Percentiles rank a stretch among this genome's conserved stretches.
phyloP scores from a whole-genome alignment of 2,329 filamentous ascomycete genomes.

The Epichloe sylvatica region DNA sequence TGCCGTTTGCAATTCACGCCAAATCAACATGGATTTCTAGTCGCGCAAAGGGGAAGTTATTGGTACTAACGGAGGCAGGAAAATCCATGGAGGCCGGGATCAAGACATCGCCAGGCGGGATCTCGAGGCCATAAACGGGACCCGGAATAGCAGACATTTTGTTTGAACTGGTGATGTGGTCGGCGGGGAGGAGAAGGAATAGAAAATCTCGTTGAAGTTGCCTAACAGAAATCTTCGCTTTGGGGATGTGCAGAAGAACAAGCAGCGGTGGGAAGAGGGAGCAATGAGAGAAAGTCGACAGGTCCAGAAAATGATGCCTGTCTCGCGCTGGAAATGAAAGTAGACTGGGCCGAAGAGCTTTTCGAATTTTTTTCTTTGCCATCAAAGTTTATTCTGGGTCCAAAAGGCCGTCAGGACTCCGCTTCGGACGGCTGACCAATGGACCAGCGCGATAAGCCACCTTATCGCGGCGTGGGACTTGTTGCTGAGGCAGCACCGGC shows the following conservation, averaged over 20 bases:
- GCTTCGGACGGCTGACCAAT: conserved; percentile 13
- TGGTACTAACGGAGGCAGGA: conserved; percentile 62
- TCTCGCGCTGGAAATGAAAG: conserved; percentile 1
- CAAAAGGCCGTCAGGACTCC: conserved; percentile 5
- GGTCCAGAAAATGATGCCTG: neutral
- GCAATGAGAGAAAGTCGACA: neutral
- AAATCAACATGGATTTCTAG: neutral
- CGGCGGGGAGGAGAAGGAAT: neutral
- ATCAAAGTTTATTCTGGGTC: conserved; percentile 3
- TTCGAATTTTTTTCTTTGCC: conserved; percentile 23
- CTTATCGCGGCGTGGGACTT: conserved; percentile 13
- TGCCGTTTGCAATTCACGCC: neutral
- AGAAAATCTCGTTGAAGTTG: neutral
- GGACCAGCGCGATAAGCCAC: conserved; percentile 14
- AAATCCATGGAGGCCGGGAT: conserved; percentile 68
- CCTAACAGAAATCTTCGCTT: neutral
- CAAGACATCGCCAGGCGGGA: conserved; percentile 71
- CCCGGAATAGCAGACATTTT: conserved; percentile 49
- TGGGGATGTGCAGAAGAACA: neutral
- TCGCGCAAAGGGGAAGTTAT: neutral
- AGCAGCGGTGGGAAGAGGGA: neutral
- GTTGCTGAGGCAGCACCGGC: neutral
- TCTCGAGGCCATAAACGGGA: conserved; percentile 82
- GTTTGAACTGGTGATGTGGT: conserved; percentile 10
- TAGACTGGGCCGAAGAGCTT: neutral